These are phyloP conservation scores for Cutaneotrichosporon spelunceum DNA, from an alignment of 1,284 basidiomycete genomes.

Conservation along the genomic window DNA sequence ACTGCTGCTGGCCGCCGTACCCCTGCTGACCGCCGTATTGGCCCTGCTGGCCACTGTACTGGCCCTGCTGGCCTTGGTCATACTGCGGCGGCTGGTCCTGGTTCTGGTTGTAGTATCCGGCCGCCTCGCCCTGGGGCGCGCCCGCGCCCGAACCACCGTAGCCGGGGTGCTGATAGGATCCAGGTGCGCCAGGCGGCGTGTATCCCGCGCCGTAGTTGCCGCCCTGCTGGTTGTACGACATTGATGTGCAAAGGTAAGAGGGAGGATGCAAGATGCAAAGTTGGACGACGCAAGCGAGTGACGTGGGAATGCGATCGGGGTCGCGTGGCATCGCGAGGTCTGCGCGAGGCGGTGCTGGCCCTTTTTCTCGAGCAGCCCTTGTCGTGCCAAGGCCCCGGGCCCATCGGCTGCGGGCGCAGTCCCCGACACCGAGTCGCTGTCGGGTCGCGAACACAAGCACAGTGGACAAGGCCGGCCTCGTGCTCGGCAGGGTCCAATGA, in stretches of 20 bases:
- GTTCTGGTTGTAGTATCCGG: background rate
- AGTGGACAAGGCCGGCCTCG: too few relatives aligned
- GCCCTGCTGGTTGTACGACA: background rate
- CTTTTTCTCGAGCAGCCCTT: background rate
- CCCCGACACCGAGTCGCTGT: background rate
- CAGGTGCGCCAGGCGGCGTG: background rate
- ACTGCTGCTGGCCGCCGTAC: background rate
- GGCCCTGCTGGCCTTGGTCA: background rate
- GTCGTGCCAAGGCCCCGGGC: too few relatives aligned
- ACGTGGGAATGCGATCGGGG: background rate
- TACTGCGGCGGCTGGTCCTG: background rate
- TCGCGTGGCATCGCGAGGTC: background rate
- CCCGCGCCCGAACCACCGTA: background rate
- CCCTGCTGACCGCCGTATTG: too few relatives aligned
- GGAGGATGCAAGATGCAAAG: background rate
- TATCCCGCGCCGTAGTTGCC: slow-evolving; percentile 1
- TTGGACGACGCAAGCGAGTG: background rate
- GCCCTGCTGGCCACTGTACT: background rate
- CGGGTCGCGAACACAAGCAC: background rate
- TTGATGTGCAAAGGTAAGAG: background rate
- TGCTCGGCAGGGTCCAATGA: background rate
- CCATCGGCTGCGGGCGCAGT: background rate
- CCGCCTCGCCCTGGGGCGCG: background rate
- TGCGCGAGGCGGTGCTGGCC: background rate
- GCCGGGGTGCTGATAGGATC: background rate